Base-by-base conservation (phyloP, 306 rosid species). In the Mucuna pruriens region DNA sequence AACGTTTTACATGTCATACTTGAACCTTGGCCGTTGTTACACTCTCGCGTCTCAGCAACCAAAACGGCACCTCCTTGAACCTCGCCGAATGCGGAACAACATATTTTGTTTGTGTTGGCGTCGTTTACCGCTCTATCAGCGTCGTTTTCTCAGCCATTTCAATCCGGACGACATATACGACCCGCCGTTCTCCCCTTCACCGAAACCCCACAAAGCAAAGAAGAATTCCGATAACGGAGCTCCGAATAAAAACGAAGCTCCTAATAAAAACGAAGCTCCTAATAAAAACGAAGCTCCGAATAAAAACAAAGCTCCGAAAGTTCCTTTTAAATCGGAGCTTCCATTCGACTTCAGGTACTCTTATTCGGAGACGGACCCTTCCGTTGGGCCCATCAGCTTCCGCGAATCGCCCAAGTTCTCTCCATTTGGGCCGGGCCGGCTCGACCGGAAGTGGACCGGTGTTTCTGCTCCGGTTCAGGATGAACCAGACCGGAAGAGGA, bases 341-440 rank as follows among this genome's bases (percentile, higher is more conserved):
- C 97, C 94, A 46, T 94, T 94, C 83, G 90, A 90, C 42, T 92
- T 95, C 90, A 90, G 76, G 12, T 90, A 90, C 89, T 93, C 98
- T 11, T 93, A 95, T 73, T 91, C 97, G 0, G 99, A 95, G 74
- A 80, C 83, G 13, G 42, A 87, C 64, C 81, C 89, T 9, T 85
- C 91, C 7, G 66, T 83, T 1, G 69, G 72, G 16, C 98, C 97
- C 26, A 86, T 91, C 25, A 86, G 97, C 20, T 91, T 83, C 87
- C 91, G 99, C n/a, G 97, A 95, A 87, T 90, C 99, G 2, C 95
- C 97, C 2, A 95, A 86, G 60, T 93, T 95, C 85, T 95, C 98
- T 6, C 98, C 97, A 0, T 95, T 93, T 8, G 97, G 98, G 0
- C 99, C 99, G 8, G 94, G 91, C 7, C 89, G 94, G 9, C 90